These are phyloP conservation scores for Candida sp. DNA, from an alignment of 1,139 yeast genomes.

Conservation along the genomic window DNA sequence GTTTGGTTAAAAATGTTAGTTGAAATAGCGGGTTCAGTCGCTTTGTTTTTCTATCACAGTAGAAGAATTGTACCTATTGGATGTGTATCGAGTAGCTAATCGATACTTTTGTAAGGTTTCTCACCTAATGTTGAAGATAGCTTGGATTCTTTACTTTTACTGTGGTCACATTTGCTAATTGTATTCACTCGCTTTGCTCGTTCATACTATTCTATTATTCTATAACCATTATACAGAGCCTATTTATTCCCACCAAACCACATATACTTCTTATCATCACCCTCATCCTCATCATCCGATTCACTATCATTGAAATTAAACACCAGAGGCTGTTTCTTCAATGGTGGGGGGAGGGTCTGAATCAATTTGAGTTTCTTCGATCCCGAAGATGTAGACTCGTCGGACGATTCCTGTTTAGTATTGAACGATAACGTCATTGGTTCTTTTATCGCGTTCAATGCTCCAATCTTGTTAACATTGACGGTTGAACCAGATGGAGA, in stretches of 20 bases:
- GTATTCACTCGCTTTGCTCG: neutral
- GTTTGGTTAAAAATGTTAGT: too few relatives aligned
- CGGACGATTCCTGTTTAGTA: neutral
- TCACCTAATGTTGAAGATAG: too few relatives aligned
- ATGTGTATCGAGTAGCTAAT: too few relatives aligned
- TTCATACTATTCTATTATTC: neutral
- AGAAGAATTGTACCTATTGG: too few relatives aligned
- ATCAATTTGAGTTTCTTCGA: neutral
- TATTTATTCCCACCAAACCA: constrained; percentile 3
- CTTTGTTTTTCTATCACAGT: too few relatives aligned
- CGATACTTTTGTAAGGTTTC: too few relatives aligned
- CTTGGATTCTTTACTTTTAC: neutral
- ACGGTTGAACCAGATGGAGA: constrained; percentile 5
- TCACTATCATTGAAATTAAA: constrained; percentile 2
- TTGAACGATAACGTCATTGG: neutral
- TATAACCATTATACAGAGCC: neutral
- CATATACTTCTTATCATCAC: constrained; percentile 1
- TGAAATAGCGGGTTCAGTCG: too few relatives aligned
- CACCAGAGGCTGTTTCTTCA: neutral
- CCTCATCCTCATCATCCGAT: neutral
- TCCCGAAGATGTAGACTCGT: neutral
- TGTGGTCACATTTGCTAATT: neutral
- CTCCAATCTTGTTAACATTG: neutral
- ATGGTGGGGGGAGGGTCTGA: neutral
- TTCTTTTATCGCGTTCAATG: neutral